Evolutionary conservation across 768 basidiomycete genomes (phyloP), one percentile per base, ranked within the genome.

Genomic region (Dentipellis sp.): DNA sequence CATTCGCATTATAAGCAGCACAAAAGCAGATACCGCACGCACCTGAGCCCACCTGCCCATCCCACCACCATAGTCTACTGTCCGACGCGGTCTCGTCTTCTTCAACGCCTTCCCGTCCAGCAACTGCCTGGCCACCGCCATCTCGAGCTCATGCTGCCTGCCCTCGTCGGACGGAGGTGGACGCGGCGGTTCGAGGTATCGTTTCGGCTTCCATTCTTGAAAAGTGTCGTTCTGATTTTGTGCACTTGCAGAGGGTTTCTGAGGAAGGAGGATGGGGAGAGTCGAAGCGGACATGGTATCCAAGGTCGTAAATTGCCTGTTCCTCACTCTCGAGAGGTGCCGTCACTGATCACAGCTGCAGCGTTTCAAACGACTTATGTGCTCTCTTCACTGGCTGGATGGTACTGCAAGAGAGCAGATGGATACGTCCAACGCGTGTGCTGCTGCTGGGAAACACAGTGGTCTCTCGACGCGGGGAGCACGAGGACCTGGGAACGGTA

Each of bases 1-100:
- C 39, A 58, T 57, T 61, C 42, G 54, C 38, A 37, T 53, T 35
- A 14, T 19, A 35, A 7, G 29, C n/a, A 34, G 16, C 21, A 52
- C 39, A 51, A 16, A n/a, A 45, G 29, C 34, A 58, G 51, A 38
- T n/a, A 16, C 14, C 36, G 54, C 40, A 42, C 57, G 12, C 66
- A 97, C 94, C 72, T 92, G 67, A 54, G 78, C 71, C 93, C 91
- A 97, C 60, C 93, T 78, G 14, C 87, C 89, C 71, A 95, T 77
- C 1, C 85, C 84, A 29, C 93, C 94, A 62, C 88, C 87, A 63
- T 94, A 98, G 71, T 98, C 97, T 11, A 98, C 94, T 17, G 97
- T 97, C 72, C 93, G 74, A 54, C 94, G 74, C 19, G 97, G 94
- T 58, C 93, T 80, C 49, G 90, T 94, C 75, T 93, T 94, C 78